Evolutionary conservation across 345 rosid genomes (phyloP).

Genomic region (Excoecaria cochinchinensis): DNA sequence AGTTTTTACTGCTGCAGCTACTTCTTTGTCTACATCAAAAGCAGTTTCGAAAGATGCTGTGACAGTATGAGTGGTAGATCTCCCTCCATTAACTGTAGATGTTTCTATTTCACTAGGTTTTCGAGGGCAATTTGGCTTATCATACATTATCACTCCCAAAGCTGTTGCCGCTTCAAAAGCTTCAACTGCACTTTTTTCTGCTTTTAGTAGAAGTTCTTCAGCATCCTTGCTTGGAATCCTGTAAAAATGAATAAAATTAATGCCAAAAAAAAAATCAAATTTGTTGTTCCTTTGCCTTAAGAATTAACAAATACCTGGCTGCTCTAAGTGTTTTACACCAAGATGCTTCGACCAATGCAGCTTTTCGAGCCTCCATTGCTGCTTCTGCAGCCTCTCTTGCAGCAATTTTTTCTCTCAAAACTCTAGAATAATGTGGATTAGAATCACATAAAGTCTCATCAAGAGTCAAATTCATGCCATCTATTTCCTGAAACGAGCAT

Average conservation of each 20-base stretch:
- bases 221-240: slow-evolving; percentile 84
- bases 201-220: slow-evolving; percentile 50
- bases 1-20: slow-evolving; percentile 79
- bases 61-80: slow-evolving; percentile 66
- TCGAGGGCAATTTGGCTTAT: slow-evolving; percentile 63
- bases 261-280: background rate
- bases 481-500: slow-evolving; percentile 60
- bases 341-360: slow-evolving; percentile 90
- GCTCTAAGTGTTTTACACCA: slow-evolving; percentile 89
- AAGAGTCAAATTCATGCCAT: slow-evolving; percentile 85
- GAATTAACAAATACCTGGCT: slow-evolving; percentile 54
- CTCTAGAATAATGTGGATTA: slow-evolving; percentile 87
- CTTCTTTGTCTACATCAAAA: slow-evolving; percentile 92
- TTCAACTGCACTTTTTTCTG: slow-evolving; percentile 76
- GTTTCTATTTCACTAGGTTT: slow-evolving; percentile 52
- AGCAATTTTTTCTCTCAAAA: slow-evolving; percentile 86
- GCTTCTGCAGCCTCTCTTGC: slow-evolving; percentile 79
- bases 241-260: slow-evolving; percentile 17
- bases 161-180: slow-evolving; percentile 87
- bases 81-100: slow-evolving; percentile 44
- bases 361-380: slow-evolving; percentile 89
- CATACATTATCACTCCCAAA: slow-evolving; percentile 82
- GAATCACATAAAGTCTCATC: slow-evolving; percentile 87
- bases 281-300: background rate
- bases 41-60: slow-evolving; percentile 87